Evolutionary conservation across 2,329 filamentous ascomycete genomes (phyloP), one percentile per base, ranked within the genome.

Genomic region (Penicillium sp.): DNA sequence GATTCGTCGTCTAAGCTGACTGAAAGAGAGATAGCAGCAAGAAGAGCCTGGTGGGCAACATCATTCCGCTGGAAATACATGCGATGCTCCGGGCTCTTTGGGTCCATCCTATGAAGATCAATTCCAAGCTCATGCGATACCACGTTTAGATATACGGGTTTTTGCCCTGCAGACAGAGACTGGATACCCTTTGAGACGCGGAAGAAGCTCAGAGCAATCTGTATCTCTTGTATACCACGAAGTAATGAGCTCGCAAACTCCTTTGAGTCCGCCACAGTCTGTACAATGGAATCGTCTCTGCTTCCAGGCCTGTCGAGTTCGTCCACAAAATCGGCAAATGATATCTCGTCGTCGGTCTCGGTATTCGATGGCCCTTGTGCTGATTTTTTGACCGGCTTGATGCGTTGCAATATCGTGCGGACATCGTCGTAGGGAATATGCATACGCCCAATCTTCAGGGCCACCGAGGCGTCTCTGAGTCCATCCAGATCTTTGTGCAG

Each of bases 41-140:
- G 84, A 37, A 99, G 82, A 12, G 93, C 94, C 79, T 99, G 93
- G 73, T 99, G 94, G 13, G 94, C 94, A 68, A 97, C 87, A 71
- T 97, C 94, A 61, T 91, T 89, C 23, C 89, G 86, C 2, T 93
- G 90, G 71, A 99, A 99, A 75, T 99, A 97, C 94, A 97, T 99
- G 62, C 94, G 87, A 80, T 99, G 94, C 0, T 93, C 92, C 0
- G 94, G 92, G 17, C 93, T 96, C 68, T 91, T 93, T 42, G 91
- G 89, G 72, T 99, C 93, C 54, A 99, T 83, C 23, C 93, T 87
- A 71, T 97, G 89, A 41, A 99, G 80, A 71, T 99, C 94, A 71
- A 99, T 84, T 59, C 93, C 93, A 42, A 99, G 86, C 73, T 99
- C 95, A 73, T 99, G 97, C 84, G 96, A 96, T 7, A 93, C 92